These are phyloP conservation scores for Selaginella moellendorffii DNA, from an alignment of 75 land plant genomes.

Conservation along the genomic window DNA sequence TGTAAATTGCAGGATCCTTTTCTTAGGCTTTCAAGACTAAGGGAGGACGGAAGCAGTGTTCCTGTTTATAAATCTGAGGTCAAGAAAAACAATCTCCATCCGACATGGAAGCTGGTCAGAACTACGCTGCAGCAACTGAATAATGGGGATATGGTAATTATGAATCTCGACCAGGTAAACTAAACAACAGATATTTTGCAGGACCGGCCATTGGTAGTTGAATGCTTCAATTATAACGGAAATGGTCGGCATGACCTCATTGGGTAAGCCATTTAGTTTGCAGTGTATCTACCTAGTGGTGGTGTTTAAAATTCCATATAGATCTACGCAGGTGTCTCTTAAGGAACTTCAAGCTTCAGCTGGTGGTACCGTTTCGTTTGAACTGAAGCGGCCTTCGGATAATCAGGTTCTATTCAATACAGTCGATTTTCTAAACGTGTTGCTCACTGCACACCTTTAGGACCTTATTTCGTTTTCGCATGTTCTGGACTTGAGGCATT, in stretches of 20 bases:
- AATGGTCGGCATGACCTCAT: constrained; percentile 61
- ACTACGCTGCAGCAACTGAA: constrained; percentile 40
- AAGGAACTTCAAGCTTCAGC: not conserved
- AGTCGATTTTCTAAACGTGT: not conserved
- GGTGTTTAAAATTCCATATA: not conserved
- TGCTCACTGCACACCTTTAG: not conserved
- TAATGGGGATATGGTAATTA: constrained; percentile 21
- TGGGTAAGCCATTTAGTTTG: constrained; percentile 32
- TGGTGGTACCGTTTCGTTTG: not conserved
- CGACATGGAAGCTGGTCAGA: constrained; percentile 53
- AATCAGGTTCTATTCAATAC: not conserved
- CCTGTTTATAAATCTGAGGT: constrained; percentile 79
- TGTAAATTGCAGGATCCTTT: constrained; percentile 60
- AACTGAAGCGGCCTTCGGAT: not conserved
- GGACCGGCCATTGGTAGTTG: constrained; percentile 47
- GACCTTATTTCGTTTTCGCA: too few relatives aligned
- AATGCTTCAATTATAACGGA: constrained; percentile 53
- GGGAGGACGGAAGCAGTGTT: constrained; percentile 30
- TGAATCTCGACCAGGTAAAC: not conserved
- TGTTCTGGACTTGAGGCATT: not conserved
- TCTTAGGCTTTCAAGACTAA: constrained; percentile 46
- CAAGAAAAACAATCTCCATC: constrained; percentile 55
- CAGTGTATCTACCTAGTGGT: not conserved
- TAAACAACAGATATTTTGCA: constrained; percentile 15
- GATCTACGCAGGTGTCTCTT: constrained; percentile 1